These are phyloP conservation scores for Aureobasidium namibiae DNA, from an alignment of 2,329 filamentous ascomycete genomes.

Conservation along the genomic window DNA sequence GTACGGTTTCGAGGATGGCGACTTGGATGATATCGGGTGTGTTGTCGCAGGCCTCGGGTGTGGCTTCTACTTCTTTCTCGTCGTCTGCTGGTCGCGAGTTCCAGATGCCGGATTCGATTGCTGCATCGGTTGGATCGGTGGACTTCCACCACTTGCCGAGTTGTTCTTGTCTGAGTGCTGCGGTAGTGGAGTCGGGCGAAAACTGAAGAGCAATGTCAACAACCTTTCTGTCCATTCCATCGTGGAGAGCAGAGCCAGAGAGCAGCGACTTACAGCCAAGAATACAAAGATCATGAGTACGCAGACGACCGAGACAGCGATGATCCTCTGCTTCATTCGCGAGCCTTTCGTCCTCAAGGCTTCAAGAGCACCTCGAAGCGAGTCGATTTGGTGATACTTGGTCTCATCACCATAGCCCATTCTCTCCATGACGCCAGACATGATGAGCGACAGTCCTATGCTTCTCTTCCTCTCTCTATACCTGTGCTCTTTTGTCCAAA, in stretches of 20 bases:
- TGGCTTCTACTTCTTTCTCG: not conserved
- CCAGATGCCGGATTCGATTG: not conserved
- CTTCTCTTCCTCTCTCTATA: not conserved
- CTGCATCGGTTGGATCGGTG: not conserved
- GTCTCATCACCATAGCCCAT: not conserved
- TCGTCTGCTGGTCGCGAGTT: not conserved
- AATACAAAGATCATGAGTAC: not conserved
- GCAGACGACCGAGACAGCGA: not conserved
- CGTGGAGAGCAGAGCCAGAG: not conserved
- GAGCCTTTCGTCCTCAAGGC: not conserved
- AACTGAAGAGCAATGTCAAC: not conserved
- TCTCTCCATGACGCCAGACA: not conserved
- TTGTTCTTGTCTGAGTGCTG: slow-evolving; percentile 1
- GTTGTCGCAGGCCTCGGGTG: not conserved
- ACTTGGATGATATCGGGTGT: slow-evolving; percentile 30
- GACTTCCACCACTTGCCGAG: slow-evolving; percentile 1
- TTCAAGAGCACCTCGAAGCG: not conserved
- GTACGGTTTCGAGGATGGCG: slow-evolving; percentile 19
- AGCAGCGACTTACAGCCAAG: not conserved
- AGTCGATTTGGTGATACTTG: not conserved
- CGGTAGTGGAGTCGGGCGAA: not conserved
- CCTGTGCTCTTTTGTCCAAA: not conserved
- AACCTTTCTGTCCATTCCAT: not conserved
- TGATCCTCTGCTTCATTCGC: slow-evolving; percentile 4
- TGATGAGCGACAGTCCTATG: not conserved